Conservation (phyloP, 2,329 filamentous ascomycete species). For the Colletotrichum lindemuthianum region DNA sequence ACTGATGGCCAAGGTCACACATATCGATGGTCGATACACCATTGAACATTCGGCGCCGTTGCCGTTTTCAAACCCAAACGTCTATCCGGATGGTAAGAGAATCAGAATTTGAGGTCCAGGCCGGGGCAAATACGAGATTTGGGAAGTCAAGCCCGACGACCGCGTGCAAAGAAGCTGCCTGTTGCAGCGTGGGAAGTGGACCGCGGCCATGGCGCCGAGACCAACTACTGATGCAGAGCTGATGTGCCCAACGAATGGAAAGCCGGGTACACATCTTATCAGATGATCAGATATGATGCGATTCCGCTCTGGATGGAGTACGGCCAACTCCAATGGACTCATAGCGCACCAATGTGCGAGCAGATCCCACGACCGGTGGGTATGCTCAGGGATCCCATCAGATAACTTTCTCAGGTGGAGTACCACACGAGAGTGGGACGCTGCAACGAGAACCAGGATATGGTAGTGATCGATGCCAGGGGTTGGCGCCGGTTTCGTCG, state of each 20-base stretch:
- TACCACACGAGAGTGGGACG: slow-evolving; percentile 18
- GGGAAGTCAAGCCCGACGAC: neutral
- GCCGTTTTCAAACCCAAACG: slow-evolving; percentile 1
- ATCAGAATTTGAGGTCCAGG: neutral
- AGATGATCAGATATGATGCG: slow-evolving; percentile 38
- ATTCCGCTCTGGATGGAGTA: slow-evolving; percentile 25
- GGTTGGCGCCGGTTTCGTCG: slow-evolving; percentile 28
- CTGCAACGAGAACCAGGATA: neutral
- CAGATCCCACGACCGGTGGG: neutral
- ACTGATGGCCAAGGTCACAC: slow-evolving; percentile 17
- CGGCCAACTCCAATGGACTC: neutral
- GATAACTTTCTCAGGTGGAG: slow-evolving; percentile 29
- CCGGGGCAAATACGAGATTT: slow-evolving; percentile 21
- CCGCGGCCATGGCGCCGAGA: slow-evolving; percentile 22
- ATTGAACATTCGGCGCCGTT: slow-evolving; percentile 11
- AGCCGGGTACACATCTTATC: slow-evolving; percentile 35
- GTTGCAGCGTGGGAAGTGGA: slow-evolving; percentile 5
- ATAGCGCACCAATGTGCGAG: slow-evolving; percentile 1
- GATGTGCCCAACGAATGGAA: slow-evolving; percentile 24
- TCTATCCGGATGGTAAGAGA: neutral
- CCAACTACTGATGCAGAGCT: slow-evolving; percentile 23
- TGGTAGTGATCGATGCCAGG: slow-evolving; percentile 23
- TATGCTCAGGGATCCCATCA: slow-evolving; percentile 16
- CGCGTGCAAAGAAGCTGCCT: neutral
- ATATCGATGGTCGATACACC: slow-evolving; percentile 12